Evolutionary conservation across 75 land plant genomes (phyloP).

Genomic region (Isoetes taiwanensis): DNA sequence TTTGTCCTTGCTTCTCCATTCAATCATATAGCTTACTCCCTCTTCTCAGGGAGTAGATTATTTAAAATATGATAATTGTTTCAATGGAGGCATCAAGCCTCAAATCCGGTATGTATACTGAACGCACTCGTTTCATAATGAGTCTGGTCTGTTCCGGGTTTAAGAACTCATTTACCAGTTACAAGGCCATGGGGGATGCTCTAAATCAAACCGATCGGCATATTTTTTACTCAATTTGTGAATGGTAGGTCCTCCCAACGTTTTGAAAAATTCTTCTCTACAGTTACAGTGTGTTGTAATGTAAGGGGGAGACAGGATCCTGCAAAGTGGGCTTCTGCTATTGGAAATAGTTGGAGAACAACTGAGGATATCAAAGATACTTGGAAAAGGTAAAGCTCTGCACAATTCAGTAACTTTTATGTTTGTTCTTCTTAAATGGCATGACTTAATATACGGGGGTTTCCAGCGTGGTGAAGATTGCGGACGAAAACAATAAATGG

Average conservation of each 20-base stretch:
- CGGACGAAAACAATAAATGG: constrained; percentile 73
- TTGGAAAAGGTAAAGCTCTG: constrained; percentile 55
- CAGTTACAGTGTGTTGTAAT: no score
- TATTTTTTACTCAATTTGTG: constrained; percentile 87
- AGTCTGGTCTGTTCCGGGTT: no score
- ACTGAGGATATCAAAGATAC: constrained; percentile 80
- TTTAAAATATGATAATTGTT: constrained; percentile 94
- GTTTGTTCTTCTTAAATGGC: no score
- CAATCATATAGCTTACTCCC: not conserved
- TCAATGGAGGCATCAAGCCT: constrained; percentile 61
- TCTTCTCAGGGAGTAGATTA: constrained; percentile 90
- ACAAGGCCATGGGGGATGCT: constrained; percentile 82
- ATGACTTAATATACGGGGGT: no score
- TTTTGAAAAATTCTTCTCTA: no score
- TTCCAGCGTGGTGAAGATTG: constrained; percentile 55
- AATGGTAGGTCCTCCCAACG: constrained; percentile 57
- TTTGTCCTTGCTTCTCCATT: not conserved
- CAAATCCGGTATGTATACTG: constrained; percentile 37
- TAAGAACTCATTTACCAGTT: constrained; percentile 23
- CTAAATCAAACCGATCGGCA: constrained; percentile 61
- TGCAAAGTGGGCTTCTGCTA: constrained; percentile 68
- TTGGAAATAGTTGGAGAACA: constrained; percentile 98
- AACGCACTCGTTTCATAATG: not conserved
- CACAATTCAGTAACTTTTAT: no score
- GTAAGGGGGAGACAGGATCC: constrained; percentile 80